Base-by-base conservation (phyloP, 495 filamentous ascomycete genomes). In the Xylaria palmicola region DNA sequence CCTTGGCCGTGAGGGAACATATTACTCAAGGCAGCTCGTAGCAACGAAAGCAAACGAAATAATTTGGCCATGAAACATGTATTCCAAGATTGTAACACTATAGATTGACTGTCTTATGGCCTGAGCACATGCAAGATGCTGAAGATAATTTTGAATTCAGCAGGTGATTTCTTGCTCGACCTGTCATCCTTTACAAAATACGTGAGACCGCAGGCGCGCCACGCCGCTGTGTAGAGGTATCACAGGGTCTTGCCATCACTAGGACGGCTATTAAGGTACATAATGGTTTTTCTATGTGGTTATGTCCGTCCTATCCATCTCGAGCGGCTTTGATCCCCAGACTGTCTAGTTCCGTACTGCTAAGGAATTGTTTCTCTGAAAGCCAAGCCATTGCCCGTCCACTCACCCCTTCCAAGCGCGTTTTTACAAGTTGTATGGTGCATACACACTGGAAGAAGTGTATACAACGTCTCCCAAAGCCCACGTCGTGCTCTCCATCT, bases 341-440 rank as follows among this genome's bases (percentile, higher is more conserved):
- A 10, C 15, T 60, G 37, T 39, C 22, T 39, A 45, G 15, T 30
- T 36, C 43, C 47, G 37, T 54, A 60, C 19, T 60, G 32, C 3
- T 6, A 40, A 55, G 47, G 27, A 20, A 36, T 36, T 19, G 12
- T 44, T 20, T 19, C 50, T 27, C 34, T 41, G 37, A 44, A n/a
- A 52, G 29, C 37, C 48, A 39, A 55, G 39, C 27, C 40, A 12
- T 54, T 34, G 30, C 59, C 50, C 48, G 55, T 54, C 41, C 59
- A 48, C 50, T 47, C 39, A 13, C 8, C 27, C 30, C 40, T 39
- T 55, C 41, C 59, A 61, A 55, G 29, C 30, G 6, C 40, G 37
- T 10, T 53, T 39, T 36, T 53, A 61, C 48, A 36, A 54, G 39
- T 62, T 62, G 56, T 69, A 69, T 69, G 65, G 64, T 68, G 68